Percentiles rank a stretch among this genome's conserved stretches.
phyloP scores from a whole-genome alignment of 2,329 filamentous ascomycete genomes.

The Cladosporium cucumerinum region DNA sequence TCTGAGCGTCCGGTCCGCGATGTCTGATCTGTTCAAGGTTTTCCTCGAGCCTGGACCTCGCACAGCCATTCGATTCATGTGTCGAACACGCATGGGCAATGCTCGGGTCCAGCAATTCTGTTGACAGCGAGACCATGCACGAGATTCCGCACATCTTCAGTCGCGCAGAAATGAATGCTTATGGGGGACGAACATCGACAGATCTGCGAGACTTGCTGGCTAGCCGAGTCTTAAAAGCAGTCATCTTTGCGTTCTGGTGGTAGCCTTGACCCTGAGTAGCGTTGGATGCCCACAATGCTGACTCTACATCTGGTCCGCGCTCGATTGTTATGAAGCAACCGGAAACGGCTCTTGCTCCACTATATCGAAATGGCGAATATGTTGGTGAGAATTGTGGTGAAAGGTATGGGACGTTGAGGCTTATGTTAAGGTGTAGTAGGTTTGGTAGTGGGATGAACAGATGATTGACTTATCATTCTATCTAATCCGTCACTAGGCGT shows the following conservation, averaged over 20 bases:
- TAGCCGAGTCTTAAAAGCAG: not conserved
- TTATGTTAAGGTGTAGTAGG: no score
- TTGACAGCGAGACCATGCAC: not conserved
- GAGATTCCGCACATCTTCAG: not conserved
- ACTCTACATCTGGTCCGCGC: not conserved
- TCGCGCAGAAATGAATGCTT: not conserved
- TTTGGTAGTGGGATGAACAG: no score
- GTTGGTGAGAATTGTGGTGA: no score
- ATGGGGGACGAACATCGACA: not conserved
- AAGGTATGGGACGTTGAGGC: no score
- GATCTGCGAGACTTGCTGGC: not conserved
- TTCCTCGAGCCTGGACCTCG: constrained; percentile 21
- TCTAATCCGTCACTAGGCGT: no score
- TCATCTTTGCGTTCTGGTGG: not conserved
- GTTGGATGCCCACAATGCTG: not conserved
- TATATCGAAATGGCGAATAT: not conserved
- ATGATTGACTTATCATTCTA: no score
- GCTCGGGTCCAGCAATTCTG: not conserved
- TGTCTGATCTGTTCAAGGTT: constrained; percentile 40
- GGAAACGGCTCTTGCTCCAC: not conserved
- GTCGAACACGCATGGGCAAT: not conserved
- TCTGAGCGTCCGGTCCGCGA: constrained; percentile 43
- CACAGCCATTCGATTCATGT: not conserved
- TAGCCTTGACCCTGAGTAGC: not conserved
- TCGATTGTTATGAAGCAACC: not conserved